phyloP scores from a whole-genome alignment of 345 rosid species.

The Brassica cretica region DNA sequence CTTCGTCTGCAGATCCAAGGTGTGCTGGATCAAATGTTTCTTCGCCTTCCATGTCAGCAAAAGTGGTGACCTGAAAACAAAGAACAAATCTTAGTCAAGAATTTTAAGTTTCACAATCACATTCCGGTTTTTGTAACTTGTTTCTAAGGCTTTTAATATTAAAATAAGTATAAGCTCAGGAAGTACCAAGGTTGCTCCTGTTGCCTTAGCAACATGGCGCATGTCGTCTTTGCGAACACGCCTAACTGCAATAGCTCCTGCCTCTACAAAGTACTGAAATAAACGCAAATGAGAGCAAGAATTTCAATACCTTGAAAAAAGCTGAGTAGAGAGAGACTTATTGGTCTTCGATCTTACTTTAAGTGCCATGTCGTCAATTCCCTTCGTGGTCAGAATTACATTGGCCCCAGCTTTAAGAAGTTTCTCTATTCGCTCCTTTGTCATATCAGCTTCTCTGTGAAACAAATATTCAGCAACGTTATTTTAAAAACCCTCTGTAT shows the following conservation, averaged over 20 bases:
- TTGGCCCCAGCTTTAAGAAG: constrained; percentile 95
- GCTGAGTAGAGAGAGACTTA: neutral
- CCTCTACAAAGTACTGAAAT: constrained; percentile 91
- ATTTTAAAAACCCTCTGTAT: neutral
- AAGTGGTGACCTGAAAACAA: constrained; percentile 75
- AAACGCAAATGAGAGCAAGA: constrained; percentile 13
- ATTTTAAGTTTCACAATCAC: neutral
- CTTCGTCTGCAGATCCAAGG: constrained; percentile 85
- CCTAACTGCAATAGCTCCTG: constrained; percentile 95
- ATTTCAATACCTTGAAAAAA: neutral
- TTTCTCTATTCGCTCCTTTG: constrained; percentile 92
- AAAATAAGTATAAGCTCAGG: neutral
- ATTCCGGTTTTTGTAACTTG: constrained; percentile 2
- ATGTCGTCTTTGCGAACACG: constrained; percentile 96
- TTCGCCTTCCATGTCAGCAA: constrained; percentile 98
- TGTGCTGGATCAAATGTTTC: constrained; percentile 86
- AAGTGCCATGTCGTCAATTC: constrained; percentile 99
- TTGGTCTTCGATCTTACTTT: constrained; percentile 51
- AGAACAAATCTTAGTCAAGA: neutral
- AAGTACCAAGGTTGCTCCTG: constrained; percentile 89
- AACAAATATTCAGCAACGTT: constrained; percentile 12
- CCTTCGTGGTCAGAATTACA: constrained; percentile 90
- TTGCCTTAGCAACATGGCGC: constrained; percentile 98
- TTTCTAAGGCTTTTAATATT: constrained; percentile 9
- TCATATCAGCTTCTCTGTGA: constrained; percentile 91